Conservation (phyloP, 225 moss, liverwort and hornwort genomes). For the Marchantia paleacea region DNA sequence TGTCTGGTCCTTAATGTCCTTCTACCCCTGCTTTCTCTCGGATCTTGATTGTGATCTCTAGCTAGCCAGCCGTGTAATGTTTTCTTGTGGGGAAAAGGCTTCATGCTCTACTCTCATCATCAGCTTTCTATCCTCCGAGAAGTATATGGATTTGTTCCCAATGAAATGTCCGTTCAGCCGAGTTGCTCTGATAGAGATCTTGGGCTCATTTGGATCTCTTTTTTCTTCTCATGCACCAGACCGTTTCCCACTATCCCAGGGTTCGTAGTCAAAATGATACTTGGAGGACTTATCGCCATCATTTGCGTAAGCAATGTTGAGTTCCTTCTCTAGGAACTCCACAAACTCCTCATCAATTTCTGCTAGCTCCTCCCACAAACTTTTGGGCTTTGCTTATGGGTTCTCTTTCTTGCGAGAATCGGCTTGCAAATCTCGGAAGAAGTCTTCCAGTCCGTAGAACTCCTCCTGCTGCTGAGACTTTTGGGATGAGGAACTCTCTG, state of each 20-base stretch:
- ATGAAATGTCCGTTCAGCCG: too few species aligned
- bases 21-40: too few species aligned
- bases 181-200: not conserved
- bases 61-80: not conserved
- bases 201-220: constrained; percentile 23
- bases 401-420: constrained; percentile 53
- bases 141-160: too few species aligned
- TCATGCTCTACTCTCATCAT: too few species aligned
- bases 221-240: constrained; percentile 32
- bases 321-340: constrained; percentile 89
- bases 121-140: too few species aligned
- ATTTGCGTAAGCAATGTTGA: constrained; percentile 57
- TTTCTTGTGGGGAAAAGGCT: not conserved
- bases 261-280: constrained; percentile 15
- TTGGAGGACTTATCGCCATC: constrained; percentile 28
- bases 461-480: constrained; percentile 58
- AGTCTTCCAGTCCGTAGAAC: constrained; percentile 81
- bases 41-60: not conserved
- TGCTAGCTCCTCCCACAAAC: constrained; percentile 97
- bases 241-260: constrained; percentile 23
- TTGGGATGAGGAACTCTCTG: constrained; percentile 38
- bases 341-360: constrained; percentile 97
- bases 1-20: not conserved
- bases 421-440: constrained; percentile 80
- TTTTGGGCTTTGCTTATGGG: constrained; percentile 64